Conservation (phyloP, 192 early-diverging fungal genomes). For the Dissophora ornata region DNA sequence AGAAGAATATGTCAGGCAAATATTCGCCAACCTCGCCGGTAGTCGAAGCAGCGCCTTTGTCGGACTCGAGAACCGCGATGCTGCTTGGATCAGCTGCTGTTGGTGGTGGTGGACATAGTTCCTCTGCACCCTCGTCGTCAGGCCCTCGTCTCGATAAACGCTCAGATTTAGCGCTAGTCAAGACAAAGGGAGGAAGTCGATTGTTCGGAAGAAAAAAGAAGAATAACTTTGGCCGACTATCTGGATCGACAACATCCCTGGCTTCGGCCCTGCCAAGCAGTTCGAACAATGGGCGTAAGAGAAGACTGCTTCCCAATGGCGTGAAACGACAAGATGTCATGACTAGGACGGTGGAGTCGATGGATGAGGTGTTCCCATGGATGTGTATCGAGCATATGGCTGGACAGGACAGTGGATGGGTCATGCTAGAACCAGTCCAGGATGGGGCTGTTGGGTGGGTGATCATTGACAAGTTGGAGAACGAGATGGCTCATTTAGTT, state of each 20-base stretch:
- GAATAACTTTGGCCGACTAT: too few species aligned
- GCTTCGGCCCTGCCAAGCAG: constrained; percentile 3
- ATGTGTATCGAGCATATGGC: constrained; percentile 55
- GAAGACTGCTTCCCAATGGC: constrained; percentile 27
- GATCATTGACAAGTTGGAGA: constrained; percentile 37
- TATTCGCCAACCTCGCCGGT: constrained; percentile 7
- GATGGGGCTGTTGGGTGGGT: constrained; percentile 51
- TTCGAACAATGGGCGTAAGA: constrained; percentile 16
- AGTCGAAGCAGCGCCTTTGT: constrained; percentile 1
- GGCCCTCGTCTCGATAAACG: not conserved
- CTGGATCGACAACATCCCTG: too few species aligned
- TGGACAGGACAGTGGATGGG: constrained; percentile 48
- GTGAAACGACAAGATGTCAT: constrained; percentile 49
- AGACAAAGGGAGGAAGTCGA: constrained; percentile 1
- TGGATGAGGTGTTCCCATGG: constrained; percentile 55
- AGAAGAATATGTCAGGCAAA: constrained; percentile 35
- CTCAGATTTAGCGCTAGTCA: not conserved
- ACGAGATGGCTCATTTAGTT: not conserved
- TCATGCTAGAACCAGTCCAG: constrained; percentile 47
- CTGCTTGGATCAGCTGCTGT: constrained; percentile 31
- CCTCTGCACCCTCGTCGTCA: constrained; percentile 20
- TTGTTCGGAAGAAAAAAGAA: constrained; percentile 35
- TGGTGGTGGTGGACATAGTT: constrained; percentile 51
- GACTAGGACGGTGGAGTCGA: constrained; percentile 39
- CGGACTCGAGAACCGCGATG: constrained; percentile 2